Evolutionary conservation across 208 protist species (phyloP).

Genomic region (Leishmania martiniquensis): DNA sequence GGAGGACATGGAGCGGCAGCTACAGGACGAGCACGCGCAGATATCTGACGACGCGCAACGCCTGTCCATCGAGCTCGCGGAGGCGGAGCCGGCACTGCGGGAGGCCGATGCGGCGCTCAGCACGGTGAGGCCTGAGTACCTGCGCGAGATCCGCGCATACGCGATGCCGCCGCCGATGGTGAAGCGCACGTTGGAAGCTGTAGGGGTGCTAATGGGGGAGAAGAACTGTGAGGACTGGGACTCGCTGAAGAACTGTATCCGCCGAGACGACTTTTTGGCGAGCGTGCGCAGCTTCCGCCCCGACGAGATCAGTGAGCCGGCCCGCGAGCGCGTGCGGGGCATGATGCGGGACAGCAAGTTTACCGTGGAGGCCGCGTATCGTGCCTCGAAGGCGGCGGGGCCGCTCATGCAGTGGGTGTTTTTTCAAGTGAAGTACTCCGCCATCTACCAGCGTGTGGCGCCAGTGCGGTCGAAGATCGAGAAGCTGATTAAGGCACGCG

Average conservation of each 20-base stretch:
- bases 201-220: slow-evolving; percentile 88
- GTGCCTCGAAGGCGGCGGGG: slow-evolving; percentile 96
- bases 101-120: slow-evolving; percentile 96
- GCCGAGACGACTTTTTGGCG: slow-evolving; percentile 94
- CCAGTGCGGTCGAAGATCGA: slow-evolving; percentile 95
- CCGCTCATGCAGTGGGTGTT: slow-evolving; percentile 97
- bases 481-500: slow-evolving; percentile 80
- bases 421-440: slow-evolving; percentile 96
- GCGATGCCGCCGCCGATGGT: slow-evolving; percentile 96
- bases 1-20: slow-evolving; percentile 70
- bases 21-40: slow-evolving; percentile 85
- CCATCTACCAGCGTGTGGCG: slow-evolving; percentile 91
- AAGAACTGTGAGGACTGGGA: slow-evolving; percentile 92
- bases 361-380: slow-evolving; percentile 94
- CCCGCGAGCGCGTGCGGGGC: slow-evolving; percentile 49
- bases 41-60: slow-evolving; percentile 70
- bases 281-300: slow-evolving; percentile 96
- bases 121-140: slow-evolving; percentile 96
- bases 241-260: slow-evolving; percentile 92
- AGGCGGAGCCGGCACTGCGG: slow-evolving; percentile 94
- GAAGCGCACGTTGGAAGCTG: slow-evolving; percentile 94
- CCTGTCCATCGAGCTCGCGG: slow-evolving; percentile 80
- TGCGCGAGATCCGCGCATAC: slow-evolving; percentile 98
- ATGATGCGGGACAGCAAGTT: slow-evolving; percentile 94
- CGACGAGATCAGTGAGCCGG: slow-evolving; percentile 70